These are phyloP conservation scores for Solanum aculeatissimum DNA, from an alignment of 305 asterid species.

Conservation along the genomic window DNA sequence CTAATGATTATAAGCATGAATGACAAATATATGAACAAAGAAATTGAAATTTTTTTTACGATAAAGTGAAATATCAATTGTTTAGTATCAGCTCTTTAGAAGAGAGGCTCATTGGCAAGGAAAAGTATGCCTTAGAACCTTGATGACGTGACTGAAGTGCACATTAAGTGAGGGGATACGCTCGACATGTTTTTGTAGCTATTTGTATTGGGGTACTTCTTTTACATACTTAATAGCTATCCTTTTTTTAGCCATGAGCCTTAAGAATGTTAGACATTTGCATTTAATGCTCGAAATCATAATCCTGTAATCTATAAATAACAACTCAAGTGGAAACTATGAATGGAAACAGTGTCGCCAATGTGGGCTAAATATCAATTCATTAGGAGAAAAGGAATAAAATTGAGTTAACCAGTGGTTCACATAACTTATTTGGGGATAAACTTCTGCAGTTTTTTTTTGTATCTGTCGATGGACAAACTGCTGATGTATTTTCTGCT, in stretches of 20 bases:
- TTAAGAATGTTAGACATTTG: background rate
- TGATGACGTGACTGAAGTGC: background rate
- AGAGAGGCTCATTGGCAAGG: too few species aligned
- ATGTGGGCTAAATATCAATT: background rate
- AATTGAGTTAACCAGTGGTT: background rate
- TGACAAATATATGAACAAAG: background rate
- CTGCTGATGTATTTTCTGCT: background rate
- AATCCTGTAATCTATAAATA: background rate
- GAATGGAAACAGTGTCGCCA: background rate
- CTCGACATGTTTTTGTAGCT: background rate
- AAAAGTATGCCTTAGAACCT: too few species aligned
- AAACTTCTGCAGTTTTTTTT: background rate
- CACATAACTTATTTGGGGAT: background rate
- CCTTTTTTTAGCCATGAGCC: background rate
- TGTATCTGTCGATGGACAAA: background rate
- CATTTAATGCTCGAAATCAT: background rate
- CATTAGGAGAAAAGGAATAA: background rate
- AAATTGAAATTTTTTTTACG: background rate
- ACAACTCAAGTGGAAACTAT: background rate
- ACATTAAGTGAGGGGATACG: background rate
- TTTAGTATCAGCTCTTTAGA: too few species aligned
- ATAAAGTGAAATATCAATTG: too few species aligned
- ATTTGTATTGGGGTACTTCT: background rate
- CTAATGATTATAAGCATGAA: background rate
- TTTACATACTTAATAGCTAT: background rate